Base-by-base conservation (phyloP, 73 alveolate species). In the Paraurostyla sp. region DNA sequence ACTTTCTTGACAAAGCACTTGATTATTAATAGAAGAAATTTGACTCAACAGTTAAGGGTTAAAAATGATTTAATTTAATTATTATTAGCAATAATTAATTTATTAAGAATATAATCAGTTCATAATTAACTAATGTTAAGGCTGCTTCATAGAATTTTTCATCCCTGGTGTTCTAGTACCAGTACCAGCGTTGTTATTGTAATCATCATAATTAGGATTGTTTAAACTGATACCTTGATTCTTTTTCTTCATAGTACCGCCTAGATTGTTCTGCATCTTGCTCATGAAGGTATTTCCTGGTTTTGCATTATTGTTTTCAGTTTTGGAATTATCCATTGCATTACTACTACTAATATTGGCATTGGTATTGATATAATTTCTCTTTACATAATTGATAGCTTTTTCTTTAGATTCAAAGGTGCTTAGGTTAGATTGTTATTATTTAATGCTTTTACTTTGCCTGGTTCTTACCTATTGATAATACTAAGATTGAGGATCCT, bases 321-420 rank as follows among this genome's bases (percentile, higher is more conserved):
- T 20, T 20, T n/a, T 54, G 69, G 13, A 20, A 35, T 54, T 54
- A 18, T 54, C 23, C 18, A 54, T 54, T 35, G 23, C 15, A 35
- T 54, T 9, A 54, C 40, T 54, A 4, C 23, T 9, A 54, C 23
- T 54, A n/a, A 4, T 54, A 18, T 54, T 54, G 15, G 15, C 43
- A 40, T 65, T 65, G 9, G 7, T 2, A 22, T 35, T 35, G 0
- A 65, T 9, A 38, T 65, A 65, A 22, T 65, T 65, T 38, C 82
- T 33, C 25, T 40, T 32, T 38, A 65, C 82, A 65, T 65, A 65
- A 40, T 65, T 65, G 2, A 65, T 38, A 0, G 82, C 82, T 38
- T 65, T 65, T 3, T 65, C 82, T 38, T 40, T 32, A 0, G 16
- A 2, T 4, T 65, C 82, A 38, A 35, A 40, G 41, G 56, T 65